A percentile compares a stretch with the other conserved stretches of the same genome.
Evolutionary conservation across 148 eudicot species (phyloP).

Genomic region (Diospyros kaki): DNA sequence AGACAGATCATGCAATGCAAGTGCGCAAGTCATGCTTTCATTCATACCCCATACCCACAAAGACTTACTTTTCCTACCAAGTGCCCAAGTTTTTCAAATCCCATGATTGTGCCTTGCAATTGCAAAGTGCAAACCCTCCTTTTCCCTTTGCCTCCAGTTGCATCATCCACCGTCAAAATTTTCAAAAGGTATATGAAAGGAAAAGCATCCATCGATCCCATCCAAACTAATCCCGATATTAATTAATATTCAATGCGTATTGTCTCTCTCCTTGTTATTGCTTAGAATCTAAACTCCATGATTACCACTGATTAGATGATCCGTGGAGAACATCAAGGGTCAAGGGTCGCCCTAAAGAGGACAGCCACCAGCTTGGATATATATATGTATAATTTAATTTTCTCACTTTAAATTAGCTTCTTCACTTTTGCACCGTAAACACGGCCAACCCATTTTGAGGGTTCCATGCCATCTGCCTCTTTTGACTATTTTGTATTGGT

Average conservation of each 20-base stretch:
- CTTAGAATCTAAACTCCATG: slow-evolving; percentile 2
- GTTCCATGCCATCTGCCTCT: slow-evolving; percentile 9
- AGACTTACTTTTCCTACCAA: no score
- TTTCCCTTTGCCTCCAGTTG: not conserved
- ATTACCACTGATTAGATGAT: not conserved
- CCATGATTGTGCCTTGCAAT: slow-evolving; percentile 3
- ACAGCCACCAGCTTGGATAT: no score
- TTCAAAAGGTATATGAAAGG: slow-evolving; percentile 19
- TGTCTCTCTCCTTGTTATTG: slow-evolving; percentile 1
- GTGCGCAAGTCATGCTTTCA: not conserved
- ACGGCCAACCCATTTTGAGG: slow-evolving; percentile 16
- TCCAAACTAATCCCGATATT: not conserved
- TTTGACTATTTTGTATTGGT: slow-evolving; percentile 9
- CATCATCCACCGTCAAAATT: slow-evolving; percentile 3
- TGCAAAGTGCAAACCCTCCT: not conserved
- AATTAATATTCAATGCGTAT: slow-evolving; percentile 6
- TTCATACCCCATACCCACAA: no score
- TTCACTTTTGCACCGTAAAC: slow-evolving; percentile 26
- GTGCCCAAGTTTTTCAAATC: not conserved
- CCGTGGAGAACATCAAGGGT: not conserved
- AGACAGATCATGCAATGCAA: not conserved
- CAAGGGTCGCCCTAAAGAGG: no score
- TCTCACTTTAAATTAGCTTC: no score
- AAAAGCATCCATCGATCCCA: slow-evolving; percentile 24
- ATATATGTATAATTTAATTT: no score